Evolutionary conservation across 495 filamentous ascomycete species (phyloP).

Genomic region (Paragyromitra xinjiangensis): DNA sequence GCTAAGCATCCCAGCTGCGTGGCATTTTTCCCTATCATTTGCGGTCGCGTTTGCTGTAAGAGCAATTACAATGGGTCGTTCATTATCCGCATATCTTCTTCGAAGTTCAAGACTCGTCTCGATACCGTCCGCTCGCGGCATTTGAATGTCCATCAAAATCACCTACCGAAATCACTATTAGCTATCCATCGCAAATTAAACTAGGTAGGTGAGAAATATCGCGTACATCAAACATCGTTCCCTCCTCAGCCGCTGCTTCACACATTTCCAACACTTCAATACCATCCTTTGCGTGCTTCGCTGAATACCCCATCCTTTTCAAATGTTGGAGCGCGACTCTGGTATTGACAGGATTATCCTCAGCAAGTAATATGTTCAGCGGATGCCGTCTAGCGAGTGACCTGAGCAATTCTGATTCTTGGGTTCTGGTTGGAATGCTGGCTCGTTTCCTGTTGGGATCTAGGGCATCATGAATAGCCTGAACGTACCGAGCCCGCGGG

Average conservation of each 20-base stretch:
- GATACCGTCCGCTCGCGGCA: conserved; percentile 57
- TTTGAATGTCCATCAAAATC: conserved; percentile 58
- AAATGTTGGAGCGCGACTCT: conserved; percentile 57
- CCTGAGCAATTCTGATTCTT: conserved; percentile 53
- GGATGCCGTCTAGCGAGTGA: conserved; percentile 56
- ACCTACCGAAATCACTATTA: conserved; percentile 40
- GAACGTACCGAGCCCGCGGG: conserved; percentile 53
- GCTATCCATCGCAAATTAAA: neutral
- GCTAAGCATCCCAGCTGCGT: conserved; percentile 56
- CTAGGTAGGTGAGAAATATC: neutral
- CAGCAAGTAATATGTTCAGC: conserved; percentile 54
- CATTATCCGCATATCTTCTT: conserved; percentile 49
- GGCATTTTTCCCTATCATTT: conserved; percentile 54
- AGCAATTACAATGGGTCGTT: conserved; percentile 55
- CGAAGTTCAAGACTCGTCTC: conserved; percentile 55
- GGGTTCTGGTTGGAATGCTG: conserved; percentile 45
- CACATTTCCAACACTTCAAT: conserved; percentile 57
- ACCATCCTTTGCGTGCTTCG: conserved; percentile 57
- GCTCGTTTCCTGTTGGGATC: conserved; percentile 45
- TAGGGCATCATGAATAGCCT: conserved; percentile 54
- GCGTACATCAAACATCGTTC: conserved; percentile 56
- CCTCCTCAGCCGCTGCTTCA: conserved; percentile 51
- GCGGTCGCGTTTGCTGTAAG: conserved; percentile 58
- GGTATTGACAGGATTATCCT: conserved; percentile 57
- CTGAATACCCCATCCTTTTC: conserved; percentile 57